Conservation (phyloP, 768 basidiomycete species). For the Boletus rubropictus region DNA sequence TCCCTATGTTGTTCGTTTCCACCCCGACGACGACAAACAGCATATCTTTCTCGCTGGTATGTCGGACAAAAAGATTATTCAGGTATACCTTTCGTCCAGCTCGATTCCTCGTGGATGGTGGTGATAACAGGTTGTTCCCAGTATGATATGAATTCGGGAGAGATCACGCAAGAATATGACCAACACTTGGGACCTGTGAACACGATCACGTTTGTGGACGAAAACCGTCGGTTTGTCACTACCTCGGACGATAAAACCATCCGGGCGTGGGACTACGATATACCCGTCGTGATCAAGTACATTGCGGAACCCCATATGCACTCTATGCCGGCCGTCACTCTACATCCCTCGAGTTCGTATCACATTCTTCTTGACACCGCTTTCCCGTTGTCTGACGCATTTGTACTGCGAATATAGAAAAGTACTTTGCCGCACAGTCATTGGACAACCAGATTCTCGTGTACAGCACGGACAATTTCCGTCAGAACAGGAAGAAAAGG, state of each 20-base stretch:
- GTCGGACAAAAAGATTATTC: conserved; percentile 99
- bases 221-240: conserved; percentile 94
- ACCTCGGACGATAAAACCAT: conserved; percentile 99
- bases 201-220: conserved; percentile 98
- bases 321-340: conserved; percentile 96
- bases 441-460: conserved; percentile 98
- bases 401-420: conserved; percentile 45
- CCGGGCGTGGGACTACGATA: conserved; percentile 98
- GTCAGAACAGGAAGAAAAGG: conserved; percentile 97
- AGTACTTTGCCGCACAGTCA: conserved; percentile 96
- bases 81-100: conserved; percentile 47
- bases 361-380: conserved; percentile 3
- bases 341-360: conserved; percentile 87
- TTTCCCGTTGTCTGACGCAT: conserved; percentile 15
- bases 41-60: conserved; percentile 96
- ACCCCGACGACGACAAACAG: conserved; percentile 95
- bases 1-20: conserved; percentile 91
- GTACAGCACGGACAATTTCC: conserved; percentile 97
- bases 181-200: conserved; percentile 98
- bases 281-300: conserved; percentile 98
- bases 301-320: conserved; percentile 99
- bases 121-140: conserved; percentile 27
- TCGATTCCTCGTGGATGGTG: background rate
- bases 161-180: conserved; percentile 97
- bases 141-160: conserved; percentile 94